Evolutionary conservation across 805 yeast species (phyloP), one percentile per base, ranked within the genome.

Genomic region (Candida anglica): DNA sequence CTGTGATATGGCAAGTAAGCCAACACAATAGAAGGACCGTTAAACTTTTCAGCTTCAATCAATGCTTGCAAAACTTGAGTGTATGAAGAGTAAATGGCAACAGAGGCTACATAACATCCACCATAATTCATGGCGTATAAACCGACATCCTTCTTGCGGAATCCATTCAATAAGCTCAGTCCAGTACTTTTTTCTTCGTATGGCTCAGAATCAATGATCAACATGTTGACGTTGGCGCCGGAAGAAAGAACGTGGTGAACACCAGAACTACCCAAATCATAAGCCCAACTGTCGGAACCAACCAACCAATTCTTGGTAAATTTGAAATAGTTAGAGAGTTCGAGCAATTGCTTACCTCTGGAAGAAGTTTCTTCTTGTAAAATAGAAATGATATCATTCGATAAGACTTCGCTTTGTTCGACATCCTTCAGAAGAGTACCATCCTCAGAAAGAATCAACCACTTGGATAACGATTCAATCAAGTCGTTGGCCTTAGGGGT

Each of bases 201-300:
- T 9, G 95, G 91, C 52, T 86, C 89, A 11, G 89, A 82, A 56
- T 91, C 97, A 50, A 91, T 81, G 39, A 91, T 70, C 51, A 91
- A 73, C 74, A 91, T 73, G 56, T 91, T 91, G 46, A 91, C 63
- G 53, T 87, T 85, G 54, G 78, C 72, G 29, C 81, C 81, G 0
- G 89, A 79, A 18, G 88, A 63, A 28, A 91, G 66, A 3, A 87
- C 81, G 47, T 82, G 81, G 57, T 91, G 97, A 33, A 91, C 81
- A 55, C 97, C 96, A 5, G 96, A 83, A 41, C 84, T 69, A 27
- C 98, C 98, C 47, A 86, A 66, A 63, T 91, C 98, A 54, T 81
- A 88, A 15, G 96, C 75, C 98, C 98, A 91, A 20, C 93, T 78
- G 57, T 91, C 98, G 14, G 96, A 87, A 20, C 97, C 96, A 37